Evolutionary conservation across 2,329 filamentous ascomycete species (phyloP).

Genomic region (Alternaria gansuensis): DNA sequence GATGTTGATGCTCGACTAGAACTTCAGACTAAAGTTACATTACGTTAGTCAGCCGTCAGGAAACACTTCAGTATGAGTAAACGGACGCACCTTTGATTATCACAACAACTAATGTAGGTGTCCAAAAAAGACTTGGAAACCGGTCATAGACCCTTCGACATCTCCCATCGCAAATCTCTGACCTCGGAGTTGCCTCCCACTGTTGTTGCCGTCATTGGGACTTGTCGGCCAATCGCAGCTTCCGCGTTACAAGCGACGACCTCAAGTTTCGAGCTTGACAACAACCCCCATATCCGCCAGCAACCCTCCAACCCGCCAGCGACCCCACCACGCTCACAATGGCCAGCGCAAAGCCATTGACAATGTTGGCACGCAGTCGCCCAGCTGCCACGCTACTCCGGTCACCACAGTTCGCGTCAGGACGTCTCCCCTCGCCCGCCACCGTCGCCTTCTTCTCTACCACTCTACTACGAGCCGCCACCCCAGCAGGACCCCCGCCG

Average conservation of each 20-base stretch:
- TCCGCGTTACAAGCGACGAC: slow-evolving; percentile 35
- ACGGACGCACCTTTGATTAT: slow-evolving; percentile 10
- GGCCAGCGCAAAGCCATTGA: slow-evolving; percentile 60
- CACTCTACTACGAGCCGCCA: slow-evolving; percentile 67
- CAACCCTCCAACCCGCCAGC: slow-evolving; percentile 38
- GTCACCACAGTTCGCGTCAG: slow-evolving; percentile 44
- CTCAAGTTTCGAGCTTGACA: slow-evolving; percentile 36
- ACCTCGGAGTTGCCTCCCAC: slow-evolving; percentile 24
- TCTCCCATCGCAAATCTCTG: slow-evolving; percentile 5
- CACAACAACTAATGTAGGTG: not conserved
- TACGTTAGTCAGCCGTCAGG: slow-evolving; percentile 27
- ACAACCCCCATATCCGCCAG: slow-evolving; percentile 34
- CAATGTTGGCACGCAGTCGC: slow-evolving; percentile 58
- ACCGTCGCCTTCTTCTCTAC: slow-evolving; percentile 69
- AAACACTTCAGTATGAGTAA: slow-evolving; percentile 10
- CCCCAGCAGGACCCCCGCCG: slow-evolving; percentile 80
- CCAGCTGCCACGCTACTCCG: slow-evolving; percentile 53
- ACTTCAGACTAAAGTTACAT: slow-evolving; percentile 32
- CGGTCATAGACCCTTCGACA: not conserved
- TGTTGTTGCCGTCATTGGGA: slow-evolving; percentile 32
- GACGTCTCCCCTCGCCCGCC: slow-evolving; percentile 54
- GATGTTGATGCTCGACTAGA: slow-evolving; percentile 37
- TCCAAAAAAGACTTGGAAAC: not conserved
- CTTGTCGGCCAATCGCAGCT: slow-evolving; percentile 45
- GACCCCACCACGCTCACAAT: slow-evolving; percentile 51